Percentiles rank a stretch among this genome's conserved stretches.
Conservation (phyloP, 805 yeast genomes). For the Candida boidinii region DNA sequence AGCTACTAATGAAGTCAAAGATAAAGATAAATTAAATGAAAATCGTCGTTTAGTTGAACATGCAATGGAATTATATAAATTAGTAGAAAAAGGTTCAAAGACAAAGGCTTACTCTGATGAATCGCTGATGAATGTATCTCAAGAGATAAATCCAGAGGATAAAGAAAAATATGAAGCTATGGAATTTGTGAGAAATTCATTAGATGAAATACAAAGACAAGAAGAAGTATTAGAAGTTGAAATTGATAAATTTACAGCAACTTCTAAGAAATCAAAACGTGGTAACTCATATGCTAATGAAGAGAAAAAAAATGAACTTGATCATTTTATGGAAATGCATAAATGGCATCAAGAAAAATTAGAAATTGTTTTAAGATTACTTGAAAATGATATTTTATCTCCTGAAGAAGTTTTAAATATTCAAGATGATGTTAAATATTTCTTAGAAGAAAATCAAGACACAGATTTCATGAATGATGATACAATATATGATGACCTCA, state of each 20-base stretch:
- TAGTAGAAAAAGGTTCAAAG: constrained; percentile 47
- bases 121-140: constrained; percentile 37
- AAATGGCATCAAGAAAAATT: constrained; percentile 70
- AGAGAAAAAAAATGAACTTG: constrained; percentile 48
- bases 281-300: constrained; percentile 28
- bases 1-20: constrained; percentile 44
- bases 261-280: constrained; percentile 49
- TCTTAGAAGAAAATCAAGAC: constrained; percentile 88
- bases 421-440: constrained; percentile 86
- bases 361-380: constrained; percentile 64
- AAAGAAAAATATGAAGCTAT: constrained; percentile 68
- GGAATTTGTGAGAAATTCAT: constrained; percentile 56
- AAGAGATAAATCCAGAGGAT: constrained; percentile 50
- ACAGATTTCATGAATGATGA: constrained; percentile 94
- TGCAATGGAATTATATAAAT: constrained; percentile 57
- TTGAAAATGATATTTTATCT: constrained; percentile 72
- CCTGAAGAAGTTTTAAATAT: constrained; percentile 68
- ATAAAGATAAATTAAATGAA: constrained; percentile 35
- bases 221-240: constrained; percentile 71
- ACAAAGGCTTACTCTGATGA: constrained; percentile 53
- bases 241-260: constrained; percentile 38
- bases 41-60: constrained; percentile 29
- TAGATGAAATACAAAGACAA: constrained; percentile 78
- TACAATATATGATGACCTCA: constrained; percentile 83
- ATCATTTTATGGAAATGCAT: constrained; percentile 63